Evolutionary conservation across 345 rosid genomes (phyloP), one percentile per base, ranked within the genome.

Genomic region (Garcia nutans): DNA sequence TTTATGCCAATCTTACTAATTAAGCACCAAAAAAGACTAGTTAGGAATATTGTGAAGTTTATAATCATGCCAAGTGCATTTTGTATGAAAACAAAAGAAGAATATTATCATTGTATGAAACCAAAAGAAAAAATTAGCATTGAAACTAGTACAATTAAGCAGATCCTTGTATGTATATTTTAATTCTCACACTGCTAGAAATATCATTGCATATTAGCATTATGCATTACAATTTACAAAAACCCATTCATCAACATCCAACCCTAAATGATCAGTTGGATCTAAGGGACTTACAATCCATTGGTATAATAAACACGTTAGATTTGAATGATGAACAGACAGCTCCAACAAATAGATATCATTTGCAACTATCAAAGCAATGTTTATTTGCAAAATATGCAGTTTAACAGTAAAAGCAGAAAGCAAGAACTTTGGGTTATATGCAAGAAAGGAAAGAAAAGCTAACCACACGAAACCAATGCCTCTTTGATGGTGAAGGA

Each of bases 391-490:
- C 41, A 37, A 37, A 37, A 37, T 37, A 37, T 5, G 41, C 41
- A 37, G 41, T 37, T 33, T 37, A 37, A 37, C 41, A 37, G 41
- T 23, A 26, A n/a, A 15, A 58, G 5, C 19, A 11, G 26, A 10
- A 50, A 44, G 45, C 11, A 66, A 49, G 45, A 67, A 65, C 15
- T 68, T 62, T 52, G 41, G 41, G 19, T 41, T 20, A 31, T 47
- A 11, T 31, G 5, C 26, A 26, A 61, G 33, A 65, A 24, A 9
- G 20, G 10, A 59, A 74, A 37, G 73, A 57, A 61, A 68, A 66
- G 85, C 97, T 90, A 19, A 90, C 97, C 97, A 95, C 94, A 24
- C 97, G 93, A 83, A 74, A 82, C 99, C 99, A 95, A 31, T 57
- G 77, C 82, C 89, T 86, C 56, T 77, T 83, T 23, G 70, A 54